phyloP scores from a whole-genome alignment of 164 flowering plant species.

The Vitis labrusca region DNA sequence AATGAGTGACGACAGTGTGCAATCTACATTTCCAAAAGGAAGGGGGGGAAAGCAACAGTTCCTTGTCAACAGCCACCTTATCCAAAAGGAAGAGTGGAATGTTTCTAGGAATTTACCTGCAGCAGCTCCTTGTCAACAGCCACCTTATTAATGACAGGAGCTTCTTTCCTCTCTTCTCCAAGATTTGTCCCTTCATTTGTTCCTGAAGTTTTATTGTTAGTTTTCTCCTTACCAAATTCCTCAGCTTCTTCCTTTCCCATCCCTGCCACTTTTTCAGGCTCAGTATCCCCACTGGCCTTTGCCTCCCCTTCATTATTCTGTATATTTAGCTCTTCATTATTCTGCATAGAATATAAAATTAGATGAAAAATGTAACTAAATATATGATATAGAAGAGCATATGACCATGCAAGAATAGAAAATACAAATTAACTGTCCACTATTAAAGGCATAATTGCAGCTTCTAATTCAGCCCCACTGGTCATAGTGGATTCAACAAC shows the following conservation, averaged over 20 bases:
- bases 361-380: neutral
- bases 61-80: neutral
- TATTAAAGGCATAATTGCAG: too few relatives aligned
- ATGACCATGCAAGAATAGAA: neutral
- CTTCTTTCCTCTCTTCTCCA: conserved; percentile 34
- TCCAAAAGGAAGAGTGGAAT: neutral
- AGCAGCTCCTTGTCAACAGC: conserved; percentile 68
- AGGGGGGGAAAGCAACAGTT: too few relatives aligned
- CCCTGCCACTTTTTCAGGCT: conserved; percentile 24
- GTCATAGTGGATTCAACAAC: too few relatives aligned
- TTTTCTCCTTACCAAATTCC: conserved; percentile 25
- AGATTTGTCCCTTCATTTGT: conserved; percentile 21
- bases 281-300: conserved; percentile 24
- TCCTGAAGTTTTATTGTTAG: conserved; percentile 18
- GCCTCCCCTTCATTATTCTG: conserved; percentile 33
- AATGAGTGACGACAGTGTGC: too few relatives aligned
- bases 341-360: neutral
- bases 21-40: too few relatives aligned
- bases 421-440: too few relatives aligned
- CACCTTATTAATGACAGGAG: conserved; percentile 29
- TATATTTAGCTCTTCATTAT: neutral
- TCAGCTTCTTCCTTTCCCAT: conserved; percentile 25
- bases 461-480: too few relatives aligned
- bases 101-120: conserved; percentile 41
- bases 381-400: neutral